Base-by-base conservation (phyloP, 176 grass and related monocot species). In the Eremochloa ophiuroides region DNA sequence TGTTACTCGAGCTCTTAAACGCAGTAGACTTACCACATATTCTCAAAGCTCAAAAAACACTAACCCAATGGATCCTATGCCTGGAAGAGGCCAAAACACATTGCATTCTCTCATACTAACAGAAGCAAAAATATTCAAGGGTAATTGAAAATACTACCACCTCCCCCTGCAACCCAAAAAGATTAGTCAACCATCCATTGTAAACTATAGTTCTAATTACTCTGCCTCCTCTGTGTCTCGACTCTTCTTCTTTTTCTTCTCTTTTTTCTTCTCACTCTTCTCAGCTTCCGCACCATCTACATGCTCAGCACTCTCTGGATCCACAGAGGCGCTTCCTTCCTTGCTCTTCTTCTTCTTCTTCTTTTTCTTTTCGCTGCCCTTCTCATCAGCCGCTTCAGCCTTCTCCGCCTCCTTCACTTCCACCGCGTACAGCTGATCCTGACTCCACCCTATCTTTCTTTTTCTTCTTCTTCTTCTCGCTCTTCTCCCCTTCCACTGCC, bases 241-340 rank as follows among this genome's bases (percentile, higher is more conserved):
- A 71, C 64, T 83, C 73, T 92, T 97, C 87, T 94, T 97, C 80
- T 94, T 94, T 87, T 94, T 97, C 78, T 97, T 93, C n/a, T 92
- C 78, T 37, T 63, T 83, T 76, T 92, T 97, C 85, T 92, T 97
- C 74, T 87, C 87, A 10, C 78, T 93, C 79, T 91, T 93, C 87
- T 89, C 85, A 73, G 34, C 85, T 56, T 84, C 86, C 1, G 22
- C 82, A 1, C 20, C 81, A 13, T 80, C 83, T 65, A 17, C 82
- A 63, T 51, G 27, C 35, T 69, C 10, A 26, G 33, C 7, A 16
- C 31, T 70, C 23, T 67, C 68, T 42, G 23, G 37, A 26, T 79
- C 83, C 2, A 44, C 72, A 55, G 42, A 80, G 64, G 84, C 88
- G 4, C 75, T 27, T 34, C 26, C 84, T 66, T 93, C 85, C 77